Percentiles rank a stretch among this genome's conserved stretches.
phyloP scores from a whole-genome alignment of 192 early-diverging fungal genomes.

The Spizellomyces punctatus region DNA sequence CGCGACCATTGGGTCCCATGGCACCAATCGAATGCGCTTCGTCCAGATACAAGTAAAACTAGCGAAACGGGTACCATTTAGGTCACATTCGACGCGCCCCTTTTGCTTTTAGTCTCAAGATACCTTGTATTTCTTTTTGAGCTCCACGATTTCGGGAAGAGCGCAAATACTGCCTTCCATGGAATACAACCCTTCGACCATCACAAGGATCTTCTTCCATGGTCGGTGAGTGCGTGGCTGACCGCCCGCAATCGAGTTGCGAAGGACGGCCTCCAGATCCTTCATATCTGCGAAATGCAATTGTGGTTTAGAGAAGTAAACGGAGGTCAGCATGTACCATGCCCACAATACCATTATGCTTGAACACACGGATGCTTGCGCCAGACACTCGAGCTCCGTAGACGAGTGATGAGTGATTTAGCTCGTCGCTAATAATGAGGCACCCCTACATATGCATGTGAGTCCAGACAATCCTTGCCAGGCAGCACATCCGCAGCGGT shows the following conservation, averaged over 20 bases:
- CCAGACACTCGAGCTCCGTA: slow-evolving; percentile 93
- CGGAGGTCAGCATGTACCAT: not conserved
- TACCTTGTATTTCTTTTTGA: slow-evolving; percentile 84
- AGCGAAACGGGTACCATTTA: not conserved
- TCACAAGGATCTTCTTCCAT: slow-evolving; percentile 98
- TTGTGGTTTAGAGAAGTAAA: not conserved
- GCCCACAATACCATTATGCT: slow-evolving; percentile 70
- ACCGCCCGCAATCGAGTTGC: slow-evolving; percentile 88
- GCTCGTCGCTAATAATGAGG: slow-evolving; percentile 92
- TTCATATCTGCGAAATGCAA: slow-evolving; percentile 48
- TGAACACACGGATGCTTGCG: slow-evolving; percentile 88
- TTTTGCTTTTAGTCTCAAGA: slow-evolving; percentile 45
- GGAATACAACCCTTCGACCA: slow-evolving; percentile 95
- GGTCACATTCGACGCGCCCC: not conserved
- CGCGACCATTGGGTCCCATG: slow-evolving; percentile 89
- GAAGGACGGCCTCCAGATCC: slow-evolving; percentile 79
- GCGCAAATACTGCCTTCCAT: slow-evolving; percentile 96
- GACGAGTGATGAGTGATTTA: slow-evolving; percentile 93
- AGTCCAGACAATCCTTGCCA: too few relatives aligned
- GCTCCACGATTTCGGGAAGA: slow-evolving; percentile 82
- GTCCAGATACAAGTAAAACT: slow-evolving; percentile 94
- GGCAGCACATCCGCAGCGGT: too few relatives aligned
- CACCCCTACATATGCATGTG: slow-evolving; percentile 52
- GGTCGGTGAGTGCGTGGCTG: slow-evolving; percentile 97
- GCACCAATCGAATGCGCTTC: slow-evolving; percentile 98